These are phyloP conservation scores for Teunomyces panamensis DNA, from an alignment of 805 yeast species.

Conservation along the genomic window DNA sequence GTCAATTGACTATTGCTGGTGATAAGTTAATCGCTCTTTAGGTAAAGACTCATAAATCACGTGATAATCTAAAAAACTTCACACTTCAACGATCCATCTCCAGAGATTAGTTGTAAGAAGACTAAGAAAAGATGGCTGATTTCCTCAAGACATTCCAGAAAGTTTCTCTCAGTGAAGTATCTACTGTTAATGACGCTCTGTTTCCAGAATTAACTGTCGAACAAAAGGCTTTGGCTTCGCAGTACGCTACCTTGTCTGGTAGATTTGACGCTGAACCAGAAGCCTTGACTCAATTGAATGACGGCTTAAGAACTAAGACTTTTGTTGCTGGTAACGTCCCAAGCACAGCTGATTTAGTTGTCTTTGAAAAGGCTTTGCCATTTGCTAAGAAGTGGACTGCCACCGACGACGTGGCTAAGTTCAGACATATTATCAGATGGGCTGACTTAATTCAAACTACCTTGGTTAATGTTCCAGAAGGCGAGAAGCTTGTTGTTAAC, in stretches of 20 bases:
- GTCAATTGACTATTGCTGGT: neutral
- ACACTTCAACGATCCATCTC: conserved; percentile 2
- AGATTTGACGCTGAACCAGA: conserved; percentile 50
- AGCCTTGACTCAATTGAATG: conserved; percentile 53
- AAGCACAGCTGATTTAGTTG: conserved; percentile 66
- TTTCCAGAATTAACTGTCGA: conserved; percentile 36
- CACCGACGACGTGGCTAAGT: conserved; percentile 51
- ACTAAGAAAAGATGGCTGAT: conserved; percentile 25
- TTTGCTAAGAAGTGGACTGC: conserved; percentile 54
- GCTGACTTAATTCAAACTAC: conserved; percentile 79
- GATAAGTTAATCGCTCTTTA: neutral
- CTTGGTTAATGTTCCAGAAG: conserved; percentile 51
- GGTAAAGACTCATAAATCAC: neutral
- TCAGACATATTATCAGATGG: conserved; percentile 93
- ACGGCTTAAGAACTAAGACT: conserved; percentile 63
- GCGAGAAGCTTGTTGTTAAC: conserved; percentile 56
- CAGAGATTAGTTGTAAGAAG: neutral
- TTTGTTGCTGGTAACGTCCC: conserved; percentile 68
- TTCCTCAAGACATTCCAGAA: conserved; percentile 26
- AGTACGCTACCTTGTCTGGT: conserved; percentile 73
- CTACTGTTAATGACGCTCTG: conserved; percentile 13
- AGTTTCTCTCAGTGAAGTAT: conserved; percentile 27
- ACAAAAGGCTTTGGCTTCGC: conserved; percentile 71
- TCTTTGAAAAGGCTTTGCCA: conserved; percentile 66
- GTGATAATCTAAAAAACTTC: conserved; percentile 6